Evolutionary conservation across 2,329 filamentous ascomycete species (phyloP).

Genomic region (Pestalotiopsis sp.): DNA sequence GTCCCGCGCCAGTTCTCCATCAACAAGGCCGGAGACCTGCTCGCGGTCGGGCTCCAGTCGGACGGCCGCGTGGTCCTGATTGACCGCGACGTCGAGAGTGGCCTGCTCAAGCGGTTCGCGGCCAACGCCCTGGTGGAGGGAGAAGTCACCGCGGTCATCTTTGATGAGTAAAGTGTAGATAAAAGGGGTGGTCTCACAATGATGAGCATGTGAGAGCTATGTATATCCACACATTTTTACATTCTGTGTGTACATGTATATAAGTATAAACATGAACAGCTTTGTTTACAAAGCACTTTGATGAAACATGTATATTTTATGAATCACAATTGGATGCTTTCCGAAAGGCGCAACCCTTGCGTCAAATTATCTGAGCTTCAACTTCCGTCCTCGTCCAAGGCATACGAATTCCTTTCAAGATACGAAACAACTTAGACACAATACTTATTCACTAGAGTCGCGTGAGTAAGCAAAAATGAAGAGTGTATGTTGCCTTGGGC

Average conservation of each 20-base stretch:
- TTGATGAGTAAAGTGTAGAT: conserved; percentile 38
- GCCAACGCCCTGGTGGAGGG: conserved; percentile 45
- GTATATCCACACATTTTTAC: too few relatives aligned
- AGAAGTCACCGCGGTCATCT: conserved; percentile 49
- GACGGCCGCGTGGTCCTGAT: conserved; percentile 65
- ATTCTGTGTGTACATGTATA: background rate
- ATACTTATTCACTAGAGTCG: too few relatives aligned
- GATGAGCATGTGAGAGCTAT: background rate
- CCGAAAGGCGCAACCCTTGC: too few relatives aligned
- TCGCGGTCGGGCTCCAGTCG: conserved; percentile 68
- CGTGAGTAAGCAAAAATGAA: too few relatives aligned
- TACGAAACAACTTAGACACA: too few relatives aligned
- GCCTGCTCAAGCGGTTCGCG: conserved; percentile 53
- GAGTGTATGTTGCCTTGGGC: too few relatives aligned
- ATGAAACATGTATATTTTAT: too few relatives aligned
- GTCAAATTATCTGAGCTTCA: too few relatives aligned
- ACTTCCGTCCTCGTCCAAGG: too few relatives aligned
- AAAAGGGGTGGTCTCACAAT: background rate
- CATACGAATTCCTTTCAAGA: too few relatives aligned
- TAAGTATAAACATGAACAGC: background rate
- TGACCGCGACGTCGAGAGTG: conserved; percentile 59
- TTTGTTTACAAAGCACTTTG: too few relatives aligned
- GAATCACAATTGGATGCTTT: too few relatives aligned
- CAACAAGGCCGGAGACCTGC: conserved; percentile 63
- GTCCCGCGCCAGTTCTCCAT: conserved; percentile 70